Percentiles rank a stretch among this genome's conserved stretches.
Conservation (phyloP, 129 eudicot species). For the Apium graveolens region DNA sequence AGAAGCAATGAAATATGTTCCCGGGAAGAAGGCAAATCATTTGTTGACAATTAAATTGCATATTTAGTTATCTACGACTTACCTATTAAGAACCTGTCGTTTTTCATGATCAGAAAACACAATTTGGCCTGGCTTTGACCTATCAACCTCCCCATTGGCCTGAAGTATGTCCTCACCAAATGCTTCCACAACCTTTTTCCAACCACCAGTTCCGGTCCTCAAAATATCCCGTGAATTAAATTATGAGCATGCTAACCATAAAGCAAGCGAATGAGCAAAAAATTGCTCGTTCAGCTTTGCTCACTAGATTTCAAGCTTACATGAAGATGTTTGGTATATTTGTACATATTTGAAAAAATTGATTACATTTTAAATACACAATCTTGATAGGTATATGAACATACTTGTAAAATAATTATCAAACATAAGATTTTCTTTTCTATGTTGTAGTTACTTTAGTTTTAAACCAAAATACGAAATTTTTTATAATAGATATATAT, state of each 20-base stretch:
- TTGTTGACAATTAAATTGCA: background rate
- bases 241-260: background rate
- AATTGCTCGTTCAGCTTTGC: background rate
- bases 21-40: background rate
- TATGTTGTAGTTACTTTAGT: no score
- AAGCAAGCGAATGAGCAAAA: background rate
- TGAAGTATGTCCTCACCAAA: no score
- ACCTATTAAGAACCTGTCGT: constrained; percentile 83
- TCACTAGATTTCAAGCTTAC: background rate
- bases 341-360: background rate
- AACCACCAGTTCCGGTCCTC: constrained; percentile 66
- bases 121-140: no score
- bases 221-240: constrained; percentile 53
- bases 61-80: background rate
- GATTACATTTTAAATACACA: background rate
- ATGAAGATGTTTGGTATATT: no score
- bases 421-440: no score
- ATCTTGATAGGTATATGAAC: background rate
- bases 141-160: no score
- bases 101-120: no score
- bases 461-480: no score
- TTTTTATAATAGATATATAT: no score
- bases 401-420: background rate
- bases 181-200: no score
- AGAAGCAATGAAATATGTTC: no score